Percentiles rank a stretch among this genome's conserved stretches.
These are phyloP conservation scores for Cantharellus cinnabarinus DNA, from an alignment of 768 basidiomycete species.

Conservation along the genomic window DNA sequence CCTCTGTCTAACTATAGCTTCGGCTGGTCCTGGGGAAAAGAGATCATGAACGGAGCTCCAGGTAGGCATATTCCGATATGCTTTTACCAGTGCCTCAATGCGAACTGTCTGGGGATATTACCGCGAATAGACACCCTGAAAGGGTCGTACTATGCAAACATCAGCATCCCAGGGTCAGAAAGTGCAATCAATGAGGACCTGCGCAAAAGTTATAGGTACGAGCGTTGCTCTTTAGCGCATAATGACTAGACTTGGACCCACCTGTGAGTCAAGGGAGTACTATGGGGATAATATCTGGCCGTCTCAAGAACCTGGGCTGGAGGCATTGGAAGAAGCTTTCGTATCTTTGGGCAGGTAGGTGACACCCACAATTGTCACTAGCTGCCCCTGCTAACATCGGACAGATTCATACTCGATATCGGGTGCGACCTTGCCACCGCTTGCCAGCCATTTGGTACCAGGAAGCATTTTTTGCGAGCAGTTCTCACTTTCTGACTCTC, in stretches of 20 bases:
- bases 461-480: background rate
- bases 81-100: background rate
- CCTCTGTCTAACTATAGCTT: conserved; percentile 61
- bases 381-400: background rate
- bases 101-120: background rate
- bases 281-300: conserved; percentile 79
- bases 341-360: conserved; percentile 56
- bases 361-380: background rate
- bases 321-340: conserved; percentile 74
- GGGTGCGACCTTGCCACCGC: conserved; percentile 68
- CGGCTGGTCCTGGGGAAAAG: conserved; percentile 99
- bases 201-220: too few species aligned
- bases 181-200: too few species aligned
- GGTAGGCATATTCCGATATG: conserved; percentile 18
- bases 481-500: background rate
- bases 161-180: conserved; percentile 21
- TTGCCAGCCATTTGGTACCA: conserved; percentile 73
- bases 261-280: conserved; percentile 30
- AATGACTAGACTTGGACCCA: too few species aligned
- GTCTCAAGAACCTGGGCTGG: conserved; percentile 30
- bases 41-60: conserved; percentile 90
- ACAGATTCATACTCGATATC: conserved; percentile 59
- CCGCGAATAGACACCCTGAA: conserved; percentile 47
- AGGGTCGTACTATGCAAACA: conserved; percentile 88
- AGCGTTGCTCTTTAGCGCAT: too few species aligned